These are phyloP conservation scores for Alternaria sp. DNA, from an alignment of 2,329 filamentous ascomycete species.

Conservation along the genomic window DNA sequence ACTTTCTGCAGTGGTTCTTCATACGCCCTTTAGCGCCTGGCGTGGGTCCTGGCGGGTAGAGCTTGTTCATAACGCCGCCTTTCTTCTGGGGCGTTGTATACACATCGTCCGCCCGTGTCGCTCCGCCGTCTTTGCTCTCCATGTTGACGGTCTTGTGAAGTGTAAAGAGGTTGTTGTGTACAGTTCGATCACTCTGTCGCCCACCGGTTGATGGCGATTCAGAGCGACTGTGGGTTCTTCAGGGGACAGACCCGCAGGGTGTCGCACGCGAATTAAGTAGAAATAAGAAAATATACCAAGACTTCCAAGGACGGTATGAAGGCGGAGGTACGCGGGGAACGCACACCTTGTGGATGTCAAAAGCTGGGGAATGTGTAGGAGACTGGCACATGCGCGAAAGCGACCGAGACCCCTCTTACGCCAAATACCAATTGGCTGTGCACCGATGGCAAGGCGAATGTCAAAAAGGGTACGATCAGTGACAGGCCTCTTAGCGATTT, in stretches of 20 bases:
- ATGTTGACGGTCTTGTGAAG: constrained; percentile 19
- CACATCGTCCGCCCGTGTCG: constrained; percentile 23
- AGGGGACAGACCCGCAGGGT: background rate
- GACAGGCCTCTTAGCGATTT: constrained; percentile 21
- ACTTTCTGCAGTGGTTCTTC: constrained; percentile 48
- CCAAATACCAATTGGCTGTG: constrained; percentile 24
- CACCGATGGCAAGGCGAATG: constrained; percentile 22
- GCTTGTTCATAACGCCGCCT: constrained; percentile 40
- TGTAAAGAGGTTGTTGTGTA: constrained; percentile 2
- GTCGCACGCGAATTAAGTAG: background rate
- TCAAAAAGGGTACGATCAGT: constrained; percentile 35
- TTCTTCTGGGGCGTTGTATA: constrained; percentile 27
- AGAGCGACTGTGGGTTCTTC: background rate
- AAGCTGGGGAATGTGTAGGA: constrained; percentile 18
- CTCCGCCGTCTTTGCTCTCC: constrained; percentile 29
- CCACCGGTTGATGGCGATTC: background rate
- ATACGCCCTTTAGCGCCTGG: constrained; percentile 40
- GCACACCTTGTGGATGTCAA: constrained; percentile 22
- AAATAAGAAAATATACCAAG: constrained; percentile 6
- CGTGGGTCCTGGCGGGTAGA: constrained; percentile 43
- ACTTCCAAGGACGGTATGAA: constrained; percentile 13
- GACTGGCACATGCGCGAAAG: constrained; percentile 36
- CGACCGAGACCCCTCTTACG: constrained; percentile 18
- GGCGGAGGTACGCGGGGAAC: constrained; percentile 38
- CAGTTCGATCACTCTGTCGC: background rate